Evolutionary conservation across 345 rosid genomes (phyloP), one percentile per base, ranked within the genome.

Genomic region (Firmiana major): DNA sequence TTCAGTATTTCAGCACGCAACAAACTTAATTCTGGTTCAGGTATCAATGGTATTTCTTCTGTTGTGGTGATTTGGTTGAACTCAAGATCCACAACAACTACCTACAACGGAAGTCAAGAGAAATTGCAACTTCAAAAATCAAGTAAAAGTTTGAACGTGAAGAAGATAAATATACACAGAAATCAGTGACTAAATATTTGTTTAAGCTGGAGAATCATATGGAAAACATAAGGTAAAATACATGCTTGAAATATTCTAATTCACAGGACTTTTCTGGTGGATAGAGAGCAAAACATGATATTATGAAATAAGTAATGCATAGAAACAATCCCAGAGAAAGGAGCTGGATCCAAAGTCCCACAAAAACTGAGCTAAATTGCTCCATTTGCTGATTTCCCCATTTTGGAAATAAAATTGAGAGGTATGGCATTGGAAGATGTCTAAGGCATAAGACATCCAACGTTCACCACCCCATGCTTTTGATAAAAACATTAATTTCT

Each of bases 11-110:
- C 98, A 77, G 84, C 84, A 51, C 98, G 94, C 83, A 96, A 73
- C 70, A 86, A 75, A 85, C 91, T 88, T 78, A 89, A 82, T 88
- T 94, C 99, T 67, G 99, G 98, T 91, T 96, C 99, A 64, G 99
- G 98, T 83, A 94, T 87, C 7, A 82, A 83, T 36, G 99, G 99
- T 85, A 94, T 96, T 81, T 96, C 99, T 79, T 96, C 98, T 7
- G 99, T 60, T 31, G 99, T 91, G 80, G 90, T 90, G 75, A 92
- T 87, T 80, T 81, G 88, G 76, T 96, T 96, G 81, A 84, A 90
- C 80, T 96, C 99, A 60, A 96, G 98, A 82, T 96, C 98, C 84
- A 94, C 99, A 63, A 92, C 89, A 82, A 92, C 99, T 80, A 96
- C 98, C 99, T 96, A 86, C 63, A 86, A 83, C 28, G 76, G 65